These are phyloP conservation scores for Gnomoniopsis sp. DNA, from an alignment of 2,329 filamentous ascomycete genomes.

Conservation along the genomic window DNA sequence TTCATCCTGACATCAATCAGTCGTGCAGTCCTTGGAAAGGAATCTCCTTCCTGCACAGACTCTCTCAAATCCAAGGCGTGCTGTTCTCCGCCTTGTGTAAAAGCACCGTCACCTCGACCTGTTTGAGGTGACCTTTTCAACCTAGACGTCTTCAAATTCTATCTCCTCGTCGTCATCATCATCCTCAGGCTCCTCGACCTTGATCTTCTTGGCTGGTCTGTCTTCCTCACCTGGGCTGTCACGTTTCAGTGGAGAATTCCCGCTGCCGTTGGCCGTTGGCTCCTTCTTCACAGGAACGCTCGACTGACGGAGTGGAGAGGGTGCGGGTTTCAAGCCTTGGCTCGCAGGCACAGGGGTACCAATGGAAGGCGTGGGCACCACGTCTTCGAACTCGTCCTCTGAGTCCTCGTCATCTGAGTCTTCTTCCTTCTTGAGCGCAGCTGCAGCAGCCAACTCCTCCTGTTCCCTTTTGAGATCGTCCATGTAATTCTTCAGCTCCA, in stretches of 20 bases:
- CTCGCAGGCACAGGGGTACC: constrained; percentile 20
- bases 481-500: constrained; percentile 65
- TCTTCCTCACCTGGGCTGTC: constrained; percentile 33
- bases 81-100: constrained; percentile 7
- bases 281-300: constrained; percentile 30
- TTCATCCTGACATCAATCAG: background rate
- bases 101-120: background rate
- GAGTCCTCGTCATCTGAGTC: constrained; percentile 37
- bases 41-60: background rate
- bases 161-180: constrained; percentile 50
- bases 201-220: constrained; percentile 56
- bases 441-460: constrained; percentile 33
- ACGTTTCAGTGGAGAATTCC: constrained; percentile 19
- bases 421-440: constrained; percentile 45
- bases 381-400: constrained; percentile 48
- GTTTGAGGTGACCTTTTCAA: background rate
- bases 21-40: background rate
- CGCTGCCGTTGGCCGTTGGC: constrained; percentile 20
- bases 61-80: background rate
- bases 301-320: constrained; percentile 26
- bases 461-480: constrained; percentile 54
- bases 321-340: constrained; percentile 14
- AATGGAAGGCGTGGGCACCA: constrained; percentile 36
- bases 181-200: constrained; percentile 46
- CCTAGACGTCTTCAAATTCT: constrained; percentile 52